These are phyloP conservation scores for Typha latifolia DNA, from an alignment of 176 grass and related monocot genomes.

Conservation along the genomic window DNA sequence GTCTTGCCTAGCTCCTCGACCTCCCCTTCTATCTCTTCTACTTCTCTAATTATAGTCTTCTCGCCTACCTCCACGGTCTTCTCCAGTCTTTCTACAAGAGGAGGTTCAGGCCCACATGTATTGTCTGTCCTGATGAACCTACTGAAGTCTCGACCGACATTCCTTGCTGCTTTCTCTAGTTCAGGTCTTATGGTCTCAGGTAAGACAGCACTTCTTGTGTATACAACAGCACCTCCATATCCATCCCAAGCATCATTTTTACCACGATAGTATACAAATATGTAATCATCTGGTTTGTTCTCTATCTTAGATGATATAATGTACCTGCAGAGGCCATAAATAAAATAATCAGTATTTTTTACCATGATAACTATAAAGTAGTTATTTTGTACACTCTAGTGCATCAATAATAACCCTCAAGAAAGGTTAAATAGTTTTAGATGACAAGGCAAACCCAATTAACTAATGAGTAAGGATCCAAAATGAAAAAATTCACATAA, in stretches of 20 bases:
- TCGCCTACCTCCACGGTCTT: conserved; percentile 77
- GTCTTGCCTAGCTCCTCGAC: conserved; percentile 69
- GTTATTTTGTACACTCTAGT: too few relatives aligned
- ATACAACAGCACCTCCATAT: conserved; percentile 78
- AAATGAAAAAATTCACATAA: too few relatives aligned
- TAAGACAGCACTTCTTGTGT: conserved; percentile 65
- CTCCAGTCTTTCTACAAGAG: conserved; percentile 74
- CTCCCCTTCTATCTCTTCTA: conserved; percentile 57
- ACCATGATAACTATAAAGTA: background rate
- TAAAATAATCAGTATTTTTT: conserved; percentile 1
- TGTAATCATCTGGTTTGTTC: conserved; percentile 88
- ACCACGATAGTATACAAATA: conserved; percentile 85
- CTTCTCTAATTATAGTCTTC: conserved; percentile 65
- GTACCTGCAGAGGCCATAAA: conserved; percentile 43
- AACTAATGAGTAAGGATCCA: too few relatives aligned
- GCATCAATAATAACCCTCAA: too few relatives aligned
- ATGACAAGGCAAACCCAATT: too few relatives aligned
- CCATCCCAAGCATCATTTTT: conserved; percentile 98
- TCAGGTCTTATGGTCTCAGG: conserved; percentile 67
- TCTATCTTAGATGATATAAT: conserved; percentile 91
- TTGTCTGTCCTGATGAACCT: conserved; percentile 77
- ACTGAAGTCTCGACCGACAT: conserved; percentile 57
- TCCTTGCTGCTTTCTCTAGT: conserved; percentile 65
- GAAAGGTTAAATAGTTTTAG: too few relatives aligned
- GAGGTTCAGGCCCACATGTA: conserved; percentile 79